Evolutionary conservation across 2,329 filamentous ascomycete species (phyloP), one percentile per base, ranked within the genome.

Genomic region (Clarireedia paspali): DNA sequence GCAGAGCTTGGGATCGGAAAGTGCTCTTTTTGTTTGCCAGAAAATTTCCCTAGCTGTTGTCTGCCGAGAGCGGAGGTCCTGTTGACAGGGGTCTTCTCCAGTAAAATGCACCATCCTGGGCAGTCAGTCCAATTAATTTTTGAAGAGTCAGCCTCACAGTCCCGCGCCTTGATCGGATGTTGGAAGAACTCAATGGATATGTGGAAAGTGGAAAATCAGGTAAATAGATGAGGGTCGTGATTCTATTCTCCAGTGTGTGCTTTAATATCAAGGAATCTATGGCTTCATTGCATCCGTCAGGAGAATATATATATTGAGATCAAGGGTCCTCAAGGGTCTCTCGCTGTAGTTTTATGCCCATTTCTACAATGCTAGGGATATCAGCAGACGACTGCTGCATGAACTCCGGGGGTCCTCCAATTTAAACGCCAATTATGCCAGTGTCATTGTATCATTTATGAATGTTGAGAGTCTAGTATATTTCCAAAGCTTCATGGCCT

Each of bases 391-490:
- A 27, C 24, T 12, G 34, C 24, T n/a, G 34, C 44, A 40, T 42
- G 34, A 49, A 54, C 7, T 17, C 36, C 2, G 20, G 17, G 23
- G n/a, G 24, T 20, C 46, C 42, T 23, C 51, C 34, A 40, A 47
- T 27, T 40, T 15, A 48, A 64, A 66, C 64, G 63, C 66, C 63
- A 61, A 60, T 59, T 49, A 67, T 67, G 64, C 63, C 60, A 57
- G 59, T 53, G 54, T 59, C 42, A 56, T 60, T 62, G 51, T 62
- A 57, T 57, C 50, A 50, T 59, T 55, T 46, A 15, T 24, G 27
- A 45, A 40, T 54, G 51, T 23, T 60, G 53, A 57, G 60, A 55
- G 36, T 66, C 58, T 64, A 61, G 50, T 60, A 50, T 60, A 58
- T 59, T 45, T 23, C 44, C 44, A 38, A 44, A 40, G n/a, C 51